Conservation (phyloP, 2,329 filamentous ascomycete genomes). For the Coniochaeta hoffmannii region DNA sequence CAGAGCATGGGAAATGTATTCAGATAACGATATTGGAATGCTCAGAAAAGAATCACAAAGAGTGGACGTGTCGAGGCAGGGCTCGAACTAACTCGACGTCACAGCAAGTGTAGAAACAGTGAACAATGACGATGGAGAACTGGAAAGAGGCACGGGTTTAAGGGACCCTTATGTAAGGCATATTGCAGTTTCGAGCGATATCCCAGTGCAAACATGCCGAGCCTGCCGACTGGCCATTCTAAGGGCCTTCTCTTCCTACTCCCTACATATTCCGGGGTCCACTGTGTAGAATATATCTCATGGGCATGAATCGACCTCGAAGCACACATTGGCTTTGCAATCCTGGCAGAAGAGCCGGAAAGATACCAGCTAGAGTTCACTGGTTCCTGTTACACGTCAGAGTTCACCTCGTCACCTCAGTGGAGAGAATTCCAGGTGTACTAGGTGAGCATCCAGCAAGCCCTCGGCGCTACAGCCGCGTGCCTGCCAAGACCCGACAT, state of each 20-base stretch:
- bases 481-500: too few species aligned
- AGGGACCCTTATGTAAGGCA: background rate
- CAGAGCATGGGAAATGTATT: background rate
- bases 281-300: too few species aligned
- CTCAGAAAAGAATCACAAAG: background rate
- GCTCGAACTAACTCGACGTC: background rate
- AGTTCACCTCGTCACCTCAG: too few species aligned
- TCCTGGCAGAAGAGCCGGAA: too few species aligned
- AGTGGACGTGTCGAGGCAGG: background rate
- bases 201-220: background rate
- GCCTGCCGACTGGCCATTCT: background rate
- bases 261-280: too few species aligned
- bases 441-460: too few species aligned
- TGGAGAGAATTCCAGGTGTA: too few species aligned
- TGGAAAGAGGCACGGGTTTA: background rate
- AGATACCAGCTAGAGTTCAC: too few species aligned
- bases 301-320: too few species aligned
- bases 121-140: background rate
- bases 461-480: too few species aligned
- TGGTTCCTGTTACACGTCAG: too few species aligned
- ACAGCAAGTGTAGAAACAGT: background rate
- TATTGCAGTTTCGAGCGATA: background rate
- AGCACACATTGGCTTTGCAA: too few species aligned
- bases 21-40: background rate
- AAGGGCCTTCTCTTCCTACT: background rate